Evolutionary conservation across 2,329 filamentous ascomycete genomes (phyloP), one percentile per base, ranked within the genome.

Genomic region (Lasiodiplodia sp.): DNA sequence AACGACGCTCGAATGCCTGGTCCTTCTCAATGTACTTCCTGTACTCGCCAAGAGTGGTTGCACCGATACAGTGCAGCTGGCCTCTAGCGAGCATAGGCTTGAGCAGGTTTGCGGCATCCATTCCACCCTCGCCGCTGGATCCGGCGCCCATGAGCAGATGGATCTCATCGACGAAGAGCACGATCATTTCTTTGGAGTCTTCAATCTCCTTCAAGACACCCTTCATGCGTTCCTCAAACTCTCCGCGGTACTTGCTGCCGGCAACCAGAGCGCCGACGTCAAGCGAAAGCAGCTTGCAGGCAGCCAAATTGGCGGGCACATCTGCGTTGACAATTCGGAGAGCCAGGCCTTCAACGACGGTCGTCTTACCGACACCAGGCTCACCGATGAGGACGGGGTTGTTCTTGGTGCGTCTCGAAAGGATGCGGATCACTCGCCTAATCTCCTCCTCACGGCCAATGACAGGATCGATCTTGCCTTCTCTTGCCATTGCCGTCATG

Each of bases 161-260:
- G 72, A 99, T 99, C 81, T 99, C 96, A 81, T 99, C 96, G 73
- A 99, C 96, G 75, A 99, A 99, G 71, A 99, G 90, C 65, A 99
- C 91, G 77, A 99, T 97, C 85, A 94, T 97, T 69, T 98, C 95
- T 79, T 96, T 96, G 64, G 94, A 93, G 68, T 97, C 91, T 73
- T 94, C 88, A 69, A 99, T 97, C 83, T 99, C 96, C 81, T 98
- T 99, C 75, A 99, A 82, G 5, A 99, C 96, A 67, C 95, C 94
- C 87, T 99, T 99, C 94, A 99, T 98, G 74, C 96, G 90, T 85
- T 99, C 96, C 80, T 99, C 96, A 70, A 99, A 99, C 80, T 99
- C 96, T 83, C 96, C 96, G 62, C 96, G 91, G 84, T 96, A 99
- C 83, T 99, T 99, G 88, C 94, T 97, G 73, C 96, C 96, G 69